phyloP scores from a whole-genome alignment of 768 basidiomycete genomes.

The Tylopilus sp. region DNA sequence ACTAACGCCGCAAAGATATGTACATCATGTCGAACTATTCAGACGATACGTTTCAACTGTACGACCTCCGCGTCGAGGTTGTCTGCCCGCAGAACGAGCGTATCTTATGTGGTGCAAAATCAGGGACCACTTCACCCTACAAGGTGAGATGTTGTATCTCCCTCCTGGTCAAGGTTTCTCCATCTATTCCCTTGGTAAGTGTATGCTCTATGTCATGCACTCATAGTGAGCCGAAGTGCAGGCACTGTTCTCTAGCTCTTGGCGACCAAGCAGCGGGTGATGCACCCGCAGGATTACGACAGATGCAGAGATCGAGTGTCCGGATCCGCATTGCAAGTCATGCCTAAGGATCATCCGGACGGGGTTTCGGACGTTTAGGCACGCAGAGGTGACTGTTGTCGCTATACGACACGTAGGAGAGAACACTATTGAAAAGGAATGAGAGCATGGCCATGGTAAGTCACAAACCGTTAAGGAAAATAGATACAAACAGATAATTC shows the following conservation, averaged over 20 bases:
- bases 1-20: no score
- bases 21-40: not conserved
- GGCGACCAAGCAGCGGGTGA: slow-evolving; percentile 61
- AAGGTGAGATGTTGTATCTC: slow-evolving; percentile 62
- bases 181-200: slow-evolving; percentile 59
- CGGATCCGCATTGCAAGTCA: slow-evolving; percentile 63
- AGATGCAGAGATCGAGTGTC: slow-evolving; percentile 62
- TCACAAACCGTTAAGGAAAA: no score
- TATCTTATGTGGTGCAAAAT: slow-evolving; percentile 62
- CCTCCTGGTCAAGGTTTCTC: slow-evolving; percentile 65
- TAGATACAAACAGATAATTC: no score
- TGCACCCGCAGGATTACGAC: slow-evolving; percentile 61
- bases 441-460: no score
- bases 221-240: slow-evolving; percentile 17
- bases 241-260: slow-evolving; percentile 63
- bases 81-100: slow-evolving; percentile 54
- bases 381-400: slow-evolving; percentile 52
- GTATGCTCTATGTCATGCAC: not conserved
- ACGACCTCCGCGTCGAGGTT: slow-evolving; percentile 62
- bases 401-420: slow-evolving; percentile 19
- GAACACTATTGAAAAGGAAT: not conserved
- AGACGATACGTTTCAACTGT: slow-evolving; percentile 53
- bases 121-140: slow-evolving; percentile 60
- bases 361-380: slow-evolving; percentile 56
- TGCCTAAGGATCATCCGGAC: slow-evolving; percentile 50